A percentile compares a stretch with the other conserved stretches of the same genome.
These are phyloP conservation scores for Schizochytrium sp. DNA, from an alignment of 108 stramenopile genomes.

Conservation along the genomic window DNA sequence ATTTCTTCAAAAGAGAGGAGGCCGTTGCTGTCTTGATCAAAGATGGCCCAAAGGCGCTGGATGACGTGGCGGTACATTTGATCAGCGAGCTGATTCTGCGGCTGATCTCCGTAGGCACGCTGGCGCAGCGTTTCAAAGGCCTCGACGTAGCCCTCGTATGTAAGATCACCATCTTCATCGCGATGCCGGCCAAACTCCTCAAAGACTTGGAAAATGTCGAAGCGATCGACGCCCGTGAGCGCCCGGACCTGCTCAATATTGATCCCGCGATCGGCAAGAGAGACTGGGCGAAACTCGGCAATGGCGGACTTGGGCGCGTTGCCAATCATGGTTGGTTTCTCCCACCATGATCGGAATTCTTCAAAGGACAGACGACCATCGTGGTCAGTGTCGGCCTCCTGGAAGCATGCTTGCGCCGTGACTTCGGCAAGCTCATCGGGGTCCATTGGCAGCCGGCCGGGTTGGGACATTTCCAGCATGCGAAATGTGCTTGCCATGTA, in stretches of 20 bases:
- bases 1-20: not conserved
- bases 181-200: not conserved
- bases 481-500: not conserved
- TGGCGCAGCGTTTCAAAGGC: not conserved
- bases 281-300: not conserved
- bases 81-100: not conserved
- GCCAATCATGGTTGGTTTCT: not conserved
- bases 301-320: not conserved
- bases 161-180: not conserved
- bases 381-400: not conserved
- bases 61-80: not conserved
- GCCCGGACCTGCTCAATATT: not conserved
- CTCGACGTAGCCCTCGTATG: not conserved
- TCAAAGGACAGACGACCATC: constrained; percentile 20
- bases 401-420: not conserved
- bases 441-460: not conserved
- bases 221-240: not conserved
- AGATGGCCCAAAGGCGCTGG: not conserved
- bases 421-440: not conserved
- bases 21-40: not conserved
- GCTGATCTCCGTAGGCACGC: not conserved
- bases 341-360: constrained; percentile 12
- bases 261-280: not conserved
- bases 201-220: not conserved
- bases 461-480: not conserved